Conservation (phyloP, 495 filamentous ascomycete genomes). For the Trichoderma erinaceum region DNA sequence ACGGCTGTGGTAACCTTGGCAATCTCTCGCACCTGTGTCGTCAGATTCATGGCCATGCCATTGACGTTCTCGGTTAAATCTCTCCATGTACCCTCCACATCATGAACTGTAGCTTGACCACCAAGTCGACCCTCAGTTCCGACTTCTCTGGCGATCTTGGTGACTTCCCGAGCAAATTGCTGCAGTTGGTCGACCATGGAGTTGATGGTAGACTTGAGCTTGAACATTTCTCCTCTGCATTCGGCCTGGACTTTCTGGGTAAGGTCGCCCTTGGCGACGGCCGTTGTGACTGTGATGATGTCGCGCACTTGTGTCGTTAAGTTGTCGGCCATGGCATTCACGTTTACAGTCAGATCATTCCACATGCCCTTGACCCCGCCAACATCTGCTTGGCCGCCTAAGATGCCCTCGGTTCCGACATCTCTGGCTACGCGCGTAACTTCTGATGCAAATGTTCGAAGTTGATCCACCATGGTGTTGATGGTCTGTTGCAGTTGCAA, state of each 20-base stretch:
- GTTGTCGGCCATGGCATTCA: conserved; percentile 98
- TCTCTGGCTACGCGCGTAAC: conserved; percentile 94
- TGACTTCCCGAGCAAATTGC: conserved; percentile 95
- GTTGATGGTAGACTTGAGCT: conserved; percentile 96
- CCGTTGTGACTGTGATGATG: conserved; percentile 97
- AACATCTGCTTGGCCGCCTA: conserved; percentile 95
- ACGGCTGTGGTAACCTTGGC: conserved; percentile 97
- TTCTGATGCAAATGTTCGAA: conserved; percentile 94
- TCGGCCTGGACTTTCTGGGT: conserved; percentile 96
- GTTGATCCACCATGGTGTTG: conserved; percentile 98
- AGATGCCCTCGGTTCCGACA: conserved; percentile 93
- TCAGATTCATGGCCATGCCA: conserved; percentile 97
- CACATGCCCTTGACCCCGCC: conserved; percentile 78
- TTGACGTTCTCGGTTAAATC: conserved; percentile 97
- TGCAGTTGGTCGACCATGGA: conserved; percentile 98
- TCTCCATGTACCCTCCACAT: conserved; percentile 96
- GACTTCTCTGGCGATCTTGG: conserved; percentile 95
- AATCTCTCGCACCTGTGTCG: conserved; percentile 96
- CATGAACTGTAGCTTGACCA: conserved; percentile 93
- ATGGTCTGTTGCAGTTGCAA: conserved; percentile 95
- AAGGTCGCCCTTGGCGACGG: conserved; percentile 91
- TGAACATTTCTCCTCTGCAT: conserved; percentile 92
- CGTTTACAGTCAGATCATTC: conserved; percentile 96
- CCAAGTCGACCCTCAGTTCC: conserved; percentile 93
- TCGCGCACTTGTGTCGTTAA: conserved; percentile 96